Base-by-base conservation (phyloP, 306 rosid species). In the Corylus heterophylla region DNA sequence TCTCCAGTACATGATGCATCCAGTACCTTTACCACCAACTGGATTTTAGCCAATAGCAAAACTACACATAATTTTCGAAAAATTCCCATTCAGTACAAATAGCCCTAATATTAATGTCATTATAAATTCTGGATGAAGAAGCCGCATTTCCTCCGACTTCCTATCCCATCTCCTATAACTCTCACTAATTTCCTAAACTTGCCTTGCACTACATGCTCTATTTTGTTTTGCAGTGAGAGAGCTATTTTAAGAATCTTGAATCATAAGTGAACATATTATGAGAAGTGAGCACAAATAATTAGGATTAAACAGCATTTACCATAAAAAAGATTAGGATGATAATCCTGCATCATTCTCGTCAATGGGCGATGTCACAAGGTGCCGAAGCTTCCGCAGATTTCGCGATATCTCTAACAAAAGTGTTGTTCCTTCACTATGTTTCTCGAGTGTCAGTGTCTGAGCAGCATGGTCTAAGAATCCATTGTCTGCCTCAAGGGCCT, bases 401-500 rank as follows among this genome's bases (percentile, higher is more conserved):
- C 84, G 80, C 63, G 88, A 84, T 78, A 84, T 82, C 80, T 78
- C 88, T 58, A 83, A 79, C 84, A 91, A 86, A 77, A 83, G 66
- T 71, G 78, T 76, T 44, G 87, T 77, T 72, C 86, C 91, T 81
- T 89, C 93, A 8, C 84, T 42, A 55, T 86, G 72, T 79, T 82
- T 81, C 84, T 86, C 87, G 9, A 71, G 82, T 1, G 76, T 50
- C 9, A 71, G 82, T 1, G 76, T 50, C 85, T 80, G 83, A 45
- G 87, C 71, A 61, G 80, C 88, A 71, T 83, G 59, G 55, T 89
- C 85, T 56, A 85, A 49, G 81, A 82, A 75, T 20, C 84, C 86
- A 35, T 74, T 74, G 67, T 85, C 89, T 51, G 86, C 82, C 87
- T 91, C 86, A 64, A 85, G 90, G 55, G 77, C 93, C 88, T 79